These are phyloP conservation scores for Termitomyces sp. DNA, from an alignment of 768 basidiomycete species.

Conservation along the genomic window DNA sequence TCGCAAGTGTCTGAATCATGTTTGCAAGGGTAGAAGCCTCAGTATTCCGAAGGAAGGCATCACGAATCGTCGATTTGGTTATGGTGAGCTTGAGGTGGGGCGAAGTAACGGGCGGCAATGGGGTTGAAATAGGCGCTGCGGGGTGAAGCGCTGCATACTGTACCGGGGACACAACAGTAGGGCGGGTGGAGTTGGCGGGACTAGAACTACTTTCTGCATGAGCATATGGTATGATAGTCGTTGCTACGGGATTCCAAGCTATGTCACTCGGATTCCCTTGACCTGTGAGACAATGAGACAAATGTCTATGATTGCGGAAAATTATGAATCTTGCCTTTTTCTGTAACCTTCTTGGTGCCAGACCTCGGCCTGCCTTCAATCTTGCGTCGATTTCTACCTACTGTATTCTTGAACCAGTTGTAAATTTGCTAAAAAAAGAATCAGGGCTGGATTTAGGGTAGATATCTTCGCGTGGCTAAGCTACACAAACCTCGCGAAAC, in stretches of 20 bases:
- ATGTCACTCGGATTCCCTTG: constrained; percentile 21
- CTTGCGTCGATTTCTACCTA: constrained; percentile 56
- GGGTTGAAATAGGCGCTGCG: constrained; percentile 22
- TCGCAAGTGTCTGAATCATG: constrained; percentile 48
- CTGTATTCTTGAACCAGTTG: constrained; percentile 73
- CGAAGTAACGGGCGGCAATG: constrained; percentile 17
- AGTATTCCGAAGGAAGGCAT: constrained; percentile 43
- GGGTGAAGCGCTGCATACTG: constrained; percentile 40
- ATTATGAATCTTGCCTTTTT: constrained; percentile 37
- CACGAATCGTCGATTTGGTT: constrained; percentile 34
- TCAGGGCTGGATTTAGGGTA: constrained; percentile 12
- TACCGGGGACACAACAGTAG: constrained; percentile 32
- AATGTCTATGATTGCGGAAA: neutral
- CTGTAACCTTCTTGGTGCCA: constrained; percentile 41
- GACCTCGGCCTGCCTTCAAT: constrained; percentile 52
- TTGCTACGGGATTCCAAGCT: constrained; percentile 34
- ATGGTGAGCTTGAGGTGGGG: constrained; percentile 23
- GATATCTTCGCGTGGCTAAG: neutral
- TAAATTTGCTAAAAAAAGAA: constrained; percentile 54
- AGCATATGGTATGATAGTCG: constrained; percentile 36
- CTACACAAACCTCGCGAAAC: constrained; percentile 52
- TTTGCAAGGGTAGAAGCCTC: constrained; percentile 48
- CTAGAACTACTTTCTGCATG: constrained; percentile 32
- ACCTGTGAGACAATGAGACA: constrained; percentile 9
- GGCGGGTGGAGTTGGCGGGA: constrained; percentile 28